Conservation (phyloP, 768 basidiomycete genomes). For the Mycena crocata region DNA sequence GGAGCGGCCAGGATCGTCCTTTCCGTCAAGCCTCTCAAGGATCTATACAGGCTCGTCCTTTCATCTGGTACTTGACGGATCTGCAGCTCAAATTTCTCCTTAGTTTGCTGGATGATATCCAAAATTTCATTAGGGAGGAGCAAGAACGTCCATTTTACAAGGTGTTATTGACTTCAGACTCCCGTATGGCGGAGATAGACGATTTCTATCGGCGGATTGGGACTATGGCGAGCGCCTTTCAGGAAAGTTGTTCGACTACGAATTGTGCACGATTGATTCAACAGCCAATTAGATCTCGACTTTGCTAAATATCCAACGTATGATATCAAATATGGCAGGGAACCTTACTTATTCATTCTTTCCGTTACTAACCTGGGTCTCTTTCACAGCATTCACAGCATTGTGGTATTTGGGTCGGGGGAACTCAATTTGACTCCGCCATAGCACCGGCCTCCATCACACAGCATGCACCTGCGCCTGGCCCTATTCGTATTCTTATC, state of each 20-base stretch:
- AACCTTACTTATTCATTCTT: not conserved
- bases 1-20: not conserved
- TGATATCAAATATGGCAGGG: not conserved
- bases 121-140: slow-evolving; percentile 1
- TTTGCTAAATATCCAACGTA: slow-evolving; percentile 7
- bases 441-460: not conserved
- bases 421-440: not conserved
- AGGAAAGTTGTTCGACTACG: not conserved
- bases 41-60: not conserved
- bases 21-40: not conserved
- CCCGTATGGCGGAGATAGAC: not conserved
- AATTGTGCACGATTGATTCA: not conserved
- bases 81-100: no score
- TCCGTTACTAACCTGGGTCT: no score
- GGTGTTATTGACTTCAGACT: not conserved
- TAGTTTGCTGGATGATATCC: slow-evolving; percentile 7
- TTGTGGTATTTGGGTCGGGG: no score
- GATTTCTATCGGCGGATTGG: slow-evolving; percentile 7
- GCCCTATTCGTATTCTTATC: not conserved
- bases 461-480: not conserved
- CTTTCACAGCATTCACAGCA: no score
- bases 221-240: not conserved
- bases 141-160: not conserved
- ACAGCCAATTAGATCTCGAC: not conserved
- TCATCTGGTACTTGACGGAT: no score